A percentile compares a stretch with the other conserved stretches of the same genome.
phyloP scores from a whole-genome alignment of 768 basidiomycete genomes.

The Tricholoma matsutake region DNA sequence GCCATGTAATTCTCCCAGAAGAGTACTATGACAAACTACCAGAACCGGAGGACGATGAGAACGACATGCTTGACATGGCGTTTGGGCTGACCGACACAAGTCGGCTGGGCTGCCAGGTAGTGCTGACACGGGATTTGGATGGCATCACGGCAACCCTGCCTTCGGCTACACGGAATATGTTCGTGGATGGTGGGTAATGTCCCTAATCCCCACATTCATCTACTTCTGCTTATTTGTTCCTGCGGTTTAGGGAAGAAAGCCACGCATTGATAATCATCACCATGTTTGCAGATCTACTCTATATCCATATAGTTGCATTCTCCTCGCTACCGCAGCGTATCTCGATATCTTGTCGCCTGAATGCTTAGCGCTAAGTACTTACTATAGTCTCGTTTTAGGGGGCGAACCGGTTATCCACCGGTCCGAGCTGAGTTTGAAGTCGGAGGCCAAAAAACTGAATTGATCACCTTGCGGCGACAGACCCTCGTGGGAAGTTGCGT shows the following conservation, averaged over 20 bases:
- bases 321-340: not conserved
- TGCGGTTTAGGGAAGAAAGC: not conserved
- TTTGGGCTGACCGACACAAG: constrained; percentile 96
- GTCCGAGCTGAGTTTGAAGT: too few relatives aligned
- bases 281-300: not conserved
- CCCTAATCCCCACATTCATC: not conserved
- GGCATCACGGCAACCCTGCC: constrained; percentile 85
- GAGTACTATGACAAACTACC: constrained; percentile 84
- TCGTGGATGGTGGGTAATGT: constrained; percentile 77
- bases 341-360: not conserved
- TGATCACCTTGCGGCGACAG: too few relatives aligned
- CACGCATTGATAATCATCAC: not conserved
- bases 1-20: constrained; percentile 84
- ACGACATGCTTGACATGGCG: constrained; percentile 97
- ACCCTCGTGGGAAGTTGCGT: too few relatives aligned
- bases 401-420: too few relatives aligned
- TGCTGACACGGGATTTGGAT: constrained; percentile 77
- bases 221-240: not conserved
- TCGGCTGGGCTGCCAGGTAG: constrained; percentile 72
- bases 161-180: constrained; percentile 94
- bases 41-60: constrained; percentile 97
- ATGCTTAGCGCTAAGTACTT: too few relatives aligned
- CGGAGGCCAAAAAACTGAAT: too few relatives aligned
- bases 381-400: too few relatives aligned
- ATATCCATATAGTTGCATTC: not conserved